These are phyloP conservation scores for Suaeda aralocaspica DNA, from an alignment of 148 eudicot species.

Conservation along the genomic window DNA sequence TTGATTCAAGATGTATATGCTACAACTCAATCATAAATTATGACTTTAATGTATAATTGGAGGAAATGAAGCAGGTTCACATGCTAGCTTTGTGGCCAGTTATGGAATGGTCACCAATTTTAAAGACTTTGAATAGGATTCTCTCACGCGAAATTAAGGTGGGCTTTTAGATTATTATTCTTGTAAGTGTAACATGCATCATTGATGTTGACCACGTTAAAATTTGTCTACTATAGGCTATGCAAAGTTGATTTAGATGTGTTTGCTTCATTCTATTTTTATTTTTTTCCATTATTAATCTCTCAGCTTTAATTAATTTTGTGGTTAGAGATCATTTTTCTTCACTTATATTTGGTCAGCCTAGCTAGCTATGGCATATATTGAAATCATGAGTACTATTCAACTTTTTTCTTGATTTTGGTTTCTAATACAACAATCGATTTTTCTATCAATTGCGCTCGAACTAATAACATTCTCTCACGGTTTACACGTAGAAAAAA, in stretches of 20 bases:
- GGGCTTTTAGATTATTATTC: too few species aligned
- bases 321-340: background rate
- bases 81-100: background rate
- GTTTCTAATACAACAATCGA: too few species aligned
- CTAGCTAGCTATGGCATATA: too few species aligned
- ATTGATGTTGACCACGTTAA: background rate
- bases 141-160: too few species aligned
- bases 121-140: slow-evolving; percentile 2
- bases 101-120: background rate
- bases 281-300: background rate
- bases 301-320: too few species aligned
- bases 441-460: too few species aligned
- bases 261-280: background rate
- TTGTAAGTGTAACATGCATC: background rate
- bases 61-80: background rate
- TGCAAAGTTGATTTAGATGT: background rate
- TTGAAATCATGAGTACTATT: too few species aligned
- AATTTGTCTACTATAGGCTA: background rate
- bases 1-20: background rate
- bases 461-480: too few species aligned
- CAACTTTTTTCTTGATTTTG: too few species aligned
- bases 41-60: background rate
- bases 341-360: background rate
- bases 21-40: background rate
- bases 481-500: too few species aligned